Percentiles rank a stretch among this genome's conserved stretches.
These are phyloP conservation scores for Coffea canephora DNA, from an alignment of 257 asterid genomes.

Conservation along the genomic window DNA sequence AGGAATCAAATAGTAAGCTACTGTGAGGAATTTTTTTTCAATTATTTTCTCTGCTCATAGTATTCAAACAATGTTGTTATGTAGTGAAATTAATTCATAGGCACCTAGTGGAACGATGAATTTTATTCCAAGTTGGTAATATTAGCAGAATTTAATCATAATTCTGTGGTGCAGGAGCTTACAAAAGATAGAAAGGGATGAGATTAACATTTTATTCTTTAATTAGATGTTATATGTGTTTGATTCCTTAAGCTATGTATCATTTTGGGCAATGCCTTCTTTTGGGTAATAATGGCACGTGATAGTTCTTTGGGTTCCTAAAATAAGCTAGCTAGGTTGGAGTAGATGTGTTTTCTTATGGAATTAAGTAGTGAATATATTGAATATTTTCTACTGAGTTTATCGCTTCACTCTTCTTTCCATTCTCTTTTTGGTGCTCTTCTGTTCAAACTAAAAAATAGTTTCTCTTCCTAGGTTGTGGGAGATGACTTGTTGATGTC, in stretches of 20 bases:
- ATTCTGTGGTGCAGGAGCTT: not conserved
- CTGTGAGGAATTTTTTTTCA: not conserved
- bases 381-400: not conserved
- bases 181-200: not conserved
- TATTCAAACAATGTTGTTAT: not conserved
- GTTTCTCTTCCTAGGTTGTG: conserved; percentile 58
- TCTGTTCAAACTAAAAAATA: not conserved
- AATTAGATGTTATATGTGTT: not conserved
- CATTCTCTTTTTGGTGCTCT: not conserved
- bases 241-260: not conserved
- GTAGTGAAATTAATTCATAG: not conserved
- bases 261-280: not conserved
- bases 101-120: not conserved
- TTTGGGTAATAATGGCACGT: not conserved
- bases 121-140: not conserved
- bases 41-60: not conserved
- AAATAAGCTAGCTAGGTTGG: not conserved
- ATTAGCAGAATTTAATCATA: not conserved
- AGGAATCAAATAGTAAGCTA: not conserved
- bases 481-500: conserved; percentile 88
- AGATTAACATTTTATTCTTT: not conserved
- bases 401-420: not conserved
- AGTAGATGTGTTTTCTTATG: not conserved
- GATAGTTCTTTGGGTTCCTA: not conserved
- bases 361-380: not conserved